Evolutionary conservation across 768 basidiomycete genomes (phyloP).

Genomic region (Tricholoma flavovirens): DNA sequence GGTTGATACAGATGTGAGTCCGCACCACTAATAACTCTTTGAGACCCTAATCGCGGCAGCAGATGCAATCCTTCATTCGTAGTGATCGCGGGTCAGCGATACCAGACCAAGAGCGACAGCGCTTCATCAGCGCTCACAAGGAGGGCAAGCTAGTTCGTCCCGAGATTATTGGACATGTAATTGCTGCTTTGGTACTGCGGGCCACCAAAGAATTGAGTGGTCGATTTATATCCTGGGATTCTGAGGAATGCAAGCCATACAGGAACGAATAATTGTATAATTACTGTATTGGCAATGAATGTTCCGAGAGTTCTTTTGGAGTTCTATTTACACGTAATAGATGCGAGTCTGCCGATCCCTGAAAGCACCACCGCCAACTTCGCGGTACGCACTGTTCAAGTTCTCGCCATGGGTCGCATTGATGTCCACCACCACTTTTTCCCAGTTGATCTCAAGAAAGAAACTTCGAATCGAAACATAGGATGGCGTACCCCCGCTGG

Average conservation of each 20-base stretch:
- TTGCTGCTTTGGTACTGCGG: conserved; percentile 66
- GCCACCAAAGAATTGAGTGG: conserved; percentile 65
- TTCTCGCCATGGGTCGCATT: conserved; percentile 25
- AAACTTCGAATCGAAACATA: conserved; percentile 34
- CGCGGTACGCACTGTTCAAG: neutral
- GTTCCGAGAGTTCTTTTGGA: neutral
- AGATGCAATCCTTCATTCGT: conserved; percentile 72
- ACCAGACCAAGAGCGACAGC: conserved; percentile 45
- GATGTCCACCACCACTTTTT: conserved; percentile 82
- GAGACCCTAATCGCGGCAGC: conserved; percentile 7
- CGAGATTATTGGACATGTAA: conserved; percentile 69
- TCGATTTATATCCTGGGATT: conserved; percentile 77
- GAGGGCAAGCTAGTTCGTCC: conserved; percentile 73
- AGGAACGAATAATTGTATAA: conserved; percentile 25
- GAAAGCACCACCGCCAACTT: neutral
- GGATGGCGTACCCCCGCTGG: conserved; percentile 62
- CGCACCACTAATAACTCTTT: neutral
- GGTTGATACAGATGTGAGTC: conserved; percentile 73
- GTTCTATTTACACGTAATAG: neutral
- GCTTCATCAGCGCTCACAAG: conserved; percentile 51
- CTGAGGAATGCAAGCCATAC: conserved; percentile 58
- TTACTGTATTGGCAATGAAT: neutral
- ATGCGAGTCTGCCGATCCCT: too few relatives aligned
- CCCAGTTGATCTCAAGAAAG: conserved; percentile 45
- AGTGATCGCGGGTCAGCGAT: conserved; percentile 47